Conservation (phyloP, 1,139 yeast genomes). For the Pichia sp. region DNA sequence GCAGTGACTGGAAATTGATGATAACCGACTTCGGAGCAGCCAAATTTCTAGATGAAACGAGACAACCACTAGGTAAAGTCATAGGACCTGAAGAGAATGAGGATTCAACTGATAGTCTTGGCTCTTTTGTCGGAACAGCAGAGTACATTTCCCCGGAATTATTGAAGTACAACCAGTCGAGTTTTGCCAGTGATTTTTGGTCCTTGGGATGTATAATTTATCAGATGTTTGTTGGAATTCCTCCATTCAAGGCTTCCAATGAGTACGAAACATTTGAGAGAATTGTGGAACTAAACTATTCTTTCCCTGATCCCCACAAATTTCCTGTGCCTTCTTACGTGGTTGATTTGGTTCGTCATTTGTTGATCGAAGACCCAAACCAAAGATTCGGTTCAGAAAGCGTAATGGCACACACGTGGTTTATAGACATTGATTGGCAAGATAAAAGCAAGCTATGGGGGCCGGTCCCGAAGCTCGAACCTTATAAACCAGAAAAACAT, state of each 20-base stretch:
- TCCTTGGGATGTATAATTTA: constrained; percentile 76
- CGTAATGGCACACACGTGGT: constrained; percentile 74
- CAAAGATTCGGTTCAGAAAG: constrained; percentile 57
- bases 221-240: constrained; percentile 71
- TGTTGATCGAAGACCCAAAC: constrained; percentile 59
- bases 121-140: constrained; percentile 77
- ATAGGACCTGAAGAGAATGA: constrained; percentile 12
- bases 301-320: constrained; percentile 42
- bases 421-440: constrained; percentile 61
- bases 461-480: constrained; percentile 72
- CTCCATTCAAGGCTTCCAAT: constrained; percentile 76
- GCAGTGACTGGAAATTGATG: constrained; percentile 61
- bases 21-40: constrained; percentile 85
- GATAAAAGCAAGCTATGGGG: constrained; percentile 68
- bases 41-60: constrained; percentile 38
- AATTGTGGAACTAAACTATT: constrained; percentile 60
- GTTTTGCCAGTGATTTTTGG: constrained; percentile 76
- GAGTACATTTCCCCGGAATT: constrained; percentile 75
- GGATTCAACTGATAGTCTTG: constrained; percentile 41
- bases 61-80: not conserved
- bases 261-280: constrained; percentile 71
- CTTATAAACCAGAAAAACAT: constrained; percentile 45
- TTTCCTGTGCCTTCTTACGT: constrained; percentile 42
- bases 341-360: constrained; percentile 49
- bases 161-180: constrained; percentile 63